Evolutionary conservation across 768 basidiomycete genomes (phyloP).

Genomic region (Candolleomyces eurysporus): DNA sequence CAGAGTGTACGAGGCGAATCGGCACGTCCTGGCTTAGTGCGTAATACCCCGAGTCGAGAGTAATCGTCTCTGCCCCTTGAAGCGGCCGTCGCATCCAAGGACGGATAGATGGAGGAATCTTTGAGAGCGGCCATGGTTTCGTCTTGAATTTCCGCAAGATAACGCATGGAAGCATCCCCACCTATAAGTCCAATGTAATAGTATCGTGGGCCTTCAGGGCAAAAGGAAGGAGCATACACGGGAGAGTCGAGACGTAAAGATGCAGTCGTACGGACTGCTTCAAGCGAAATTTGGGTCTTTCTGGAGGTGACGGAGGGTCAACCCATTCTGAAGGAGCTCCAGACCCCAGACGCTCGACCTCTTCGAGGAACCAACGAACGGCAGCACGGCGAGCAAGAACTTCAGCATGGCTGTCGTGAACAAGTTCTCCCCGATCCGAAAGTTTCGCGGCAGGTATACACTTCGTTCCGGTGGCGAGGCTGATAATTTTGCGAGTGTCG

Average conservation of each 20-base stretch:
- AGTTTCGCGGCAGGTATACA: conserved; percentile 67
- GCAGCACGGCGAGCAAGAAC: conserved; percentile 83
- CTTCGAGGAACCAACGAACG: conserved; percentile 76
- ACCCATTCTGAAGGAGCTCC: conserved; percentile 35
- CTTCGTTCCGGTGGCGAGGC: conserved; percentile 82
- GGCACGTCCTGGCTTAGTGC: conserved; percentile 92
- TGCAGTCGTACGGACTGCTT: conserved; percentile 46
- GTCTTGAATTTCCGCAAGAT: conserved; percentile 74
- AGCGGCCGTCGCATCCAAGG: conserved; percentile 34
- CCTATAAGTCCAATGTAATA: conserved; percentile 41
- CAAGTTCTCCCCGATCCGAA: conserved; percentile 66
- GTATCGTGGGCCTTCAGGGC: not conserved
- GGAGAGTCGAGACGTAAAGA: conserved; percentile 69
- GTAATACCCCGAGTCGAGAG: conserved; percentile 66
- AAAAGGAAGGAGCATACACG: conserved; percentile 38
- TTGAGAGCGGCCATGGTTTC: conserved; percentile 70
- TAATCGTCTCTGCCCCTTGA: conserved; percentile 85
- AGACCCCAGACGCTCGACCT: conserved; percentile 43
- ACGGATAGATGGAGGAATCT: conserved; percentile 37
- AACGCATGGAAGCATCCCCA: conserved; percentile 85
- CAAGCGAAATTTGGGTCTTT: conserved; percentile 39
- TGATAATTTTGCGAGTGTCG: conserved; percentile 51
- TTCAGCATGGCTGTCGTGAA: conserved; percentile 93
- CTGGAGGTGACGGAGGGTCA: not conserved
- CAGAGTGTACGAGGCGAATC: conserved; percentile 81